These are phyloP conservation scores for Rhodotorula sp. DNA, from an alignment of 1,284 basidiomycete species.

Conservation along the genomic window DNA sequence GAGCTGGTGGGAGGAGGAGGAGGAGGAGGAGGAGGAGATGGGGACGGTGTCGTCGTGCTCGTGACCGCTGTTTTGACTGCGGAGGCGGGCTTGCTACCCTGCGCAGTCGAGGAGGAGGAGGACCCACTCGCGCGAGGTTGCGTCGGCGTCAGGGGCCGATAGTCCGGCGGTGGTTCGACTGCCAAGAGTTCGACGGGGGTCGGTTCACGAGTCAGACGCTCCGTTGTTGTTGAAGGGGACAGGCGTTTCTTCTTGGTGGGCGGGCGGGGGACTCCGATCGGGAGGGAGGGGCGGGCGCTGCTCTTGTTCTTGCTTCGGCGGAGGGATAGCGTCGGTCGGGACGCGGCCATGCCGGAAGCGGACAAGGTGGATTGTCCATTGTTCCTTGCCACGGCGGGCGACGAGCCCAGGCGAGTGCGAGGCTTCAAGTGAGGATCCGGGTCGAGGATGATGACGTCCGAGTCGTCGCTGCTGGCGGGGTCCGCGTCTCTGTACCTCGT, in stretches of 20 bases:
- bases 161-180: too few species aligned
- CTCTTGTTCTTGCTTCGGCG: neutral
- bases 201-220: neutral
- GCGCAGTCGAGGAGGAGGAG: neutral
- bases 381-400: neutral
- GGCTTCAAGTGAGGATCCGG: neutral
- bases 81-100: neutral
- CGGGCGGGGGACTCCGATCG: conserved; percentile 16
- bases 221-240: neutral
- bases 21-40: conserved; percentile 1
- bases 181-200: too few species aligned
- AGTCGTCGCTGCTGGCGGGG: neutral
- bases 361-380: neutral
- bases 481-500: neutral
- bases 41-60: conserved; percentile 5
- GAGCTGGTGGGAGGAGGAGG: too few species aligned
- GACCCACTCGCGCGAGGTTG: neutral
- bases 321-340: neutral
- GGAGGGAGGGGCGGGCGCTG: neutral
- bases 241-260: conserved; percentile 6
- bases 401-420: neutral
- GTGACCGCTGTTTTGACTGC: neutral
- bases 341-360: neutral
- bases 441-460: conserved; percentile 3
- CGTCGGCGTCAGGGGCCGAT: neutral